Base-by-base conservation (phyloP, 257 asterid genomes). In the Cruciata laevipes region DNA sequence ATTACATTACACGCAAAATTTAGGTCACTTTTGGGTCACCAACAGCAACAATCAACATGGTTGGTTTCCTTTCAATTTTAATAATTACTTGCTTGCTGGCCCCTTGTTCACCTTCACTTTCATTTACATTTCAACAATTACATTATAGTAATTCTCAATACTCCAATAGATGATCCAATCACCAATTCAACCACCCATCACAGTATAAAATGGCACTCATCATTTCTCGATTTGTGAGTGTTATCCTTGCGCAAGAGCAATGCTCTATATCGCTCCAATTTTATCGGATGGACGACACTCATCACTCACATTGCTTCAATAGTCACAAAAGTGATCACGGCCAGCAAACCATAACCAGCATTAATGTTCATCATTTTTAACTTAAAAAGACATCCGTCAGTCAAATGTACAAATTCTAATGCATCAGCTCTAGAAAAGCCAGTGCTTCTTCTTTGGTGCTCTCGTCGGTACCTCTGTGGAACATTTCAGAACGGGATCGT, bases 381-480 rank as follows among this genome's bases (percentile, higher is more conserved):
- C 7, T 30, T 20, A 60, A n/a, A n/a, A n/a, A 60, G 31, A 27
- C 38, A 12, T 7, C 2, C 2, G 23, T 60, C 8, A 16, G 47
- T 59, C 17, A 25, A 59, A n/a, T 61, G 66, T 18, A 31, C 16
- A 31, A 17, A n/a, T 12, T 17, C 10, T 61, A 24, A 27, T 18
- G 64, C 13, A 61, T 77, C 73, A 76, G 13, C 25, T 53, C 42
- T 69, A 84, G 68, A 85, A 89, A 57, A 85, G 84, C 95, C 98
- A 91, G 53, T 87, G 96, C 87, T 81, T 91, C 85, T 87, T 91
- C 73, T 71, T 78, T 24, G 23, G 87, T 44, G 64, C 61, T 83
- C 95, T 81, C 60, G 79, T 61, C 20, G 95, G 98, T 76, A 87
- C 86, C 79, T 78, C 98, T 91, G 91, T 64, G 35, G 66, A 47